phyloP scores from a whole-genome alignment of 140 eudicot genomes.

The Anethum foeniculum region DNA sequence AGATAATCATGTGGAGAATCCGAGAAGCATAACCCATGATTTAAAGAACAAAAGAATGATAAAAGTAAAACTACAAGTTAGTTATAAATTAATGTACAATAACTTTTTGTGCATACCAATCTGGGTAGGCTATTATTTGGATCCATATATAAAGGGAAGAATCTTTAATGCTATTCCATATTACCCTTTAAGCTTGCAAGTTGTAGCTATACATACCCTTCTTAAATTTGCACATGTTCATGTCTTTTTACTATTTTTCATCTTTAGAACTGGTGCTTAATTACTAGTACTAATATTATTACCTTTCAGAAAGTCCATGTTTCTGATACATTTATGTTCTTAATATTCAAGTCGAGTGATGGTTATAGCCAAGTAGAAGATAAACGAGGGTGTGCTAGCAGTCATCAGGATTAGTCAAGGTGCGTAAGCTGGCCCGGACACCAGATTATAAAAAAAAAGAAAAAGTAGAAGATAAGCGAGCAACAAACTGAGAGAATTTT shows the following conservation, averaged over 20 bases:
- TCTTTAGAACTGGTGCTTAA: slow-evolving; percentile 17
- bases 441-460: too few species aligned
- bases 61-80: background rate
- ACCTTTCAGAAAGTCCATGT: too few species aligned
- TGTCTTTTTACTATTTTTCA: slow-evolving; percentile 6
- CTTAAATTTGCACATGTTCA: slow-evolving; percentile 20
- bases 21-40: slow-evolving; percentile 36
- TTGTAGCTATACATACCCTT: slow-evolving; percentile 51
- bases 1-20: slow-evolving; percentile 32
- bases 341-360: background rate
- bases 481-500: background rate
- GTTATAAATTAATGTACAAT: slow-evolving; percentile 15
- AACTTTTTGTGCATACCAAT: slow-evolving; percentile 41
- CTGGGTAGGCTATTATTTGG: slow-evolving; percentile 11
- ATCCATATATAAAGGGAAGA: background rate
- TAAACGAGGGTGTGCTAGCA: too few species aligned
- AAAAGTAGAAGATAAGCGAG: background rate
- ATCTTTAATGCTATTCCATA: slow-evolving; percentile 94
- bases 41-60: background rate
- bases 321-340: too few species aligned
- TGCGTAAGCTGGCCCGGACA: too few species aligned
- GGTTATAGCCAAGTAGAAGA: background rate
- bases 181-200: slow-evolving; percentile 64
- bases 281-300: background rate
- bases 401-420: too few species aligned